These are phyloP conservation scores for Priceomyces castillae DNA, from an alignment of 805 yeast species.

Conservation along the genomic window DNA sequence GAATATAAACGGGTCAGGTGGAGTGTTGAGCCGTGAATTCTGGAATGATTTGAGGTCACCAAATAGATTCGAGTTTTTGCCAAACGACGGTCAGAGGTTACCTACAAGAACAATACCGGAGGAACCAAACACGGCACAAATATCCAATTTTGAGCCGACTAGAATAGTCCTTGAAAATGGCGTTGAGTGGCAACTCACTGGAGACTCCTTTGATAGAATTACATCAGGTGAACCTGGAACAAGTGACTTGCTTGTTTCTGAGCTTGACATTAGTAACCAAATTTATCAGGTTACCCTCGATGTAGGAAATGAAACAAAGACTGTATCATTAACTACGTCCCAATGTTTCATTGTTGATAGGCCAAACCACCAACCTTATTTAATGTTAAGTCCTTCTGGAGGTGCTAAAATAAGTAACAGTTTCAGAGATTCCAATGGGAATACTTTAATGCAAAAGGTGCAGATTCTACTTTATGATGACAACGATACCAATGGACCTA, in stretches of 20 bases:
- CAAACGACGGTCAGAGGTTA: slow-evolving; percentile 6
- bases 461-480: slow-evolving; percentile 15
- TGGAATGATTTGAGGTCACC: slow-evolving; percentile 21
- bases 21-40: slow-evolving; percentile 25
- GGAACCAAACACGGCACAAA: not conserved
- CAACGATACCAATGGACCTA: not conserved
- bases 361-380: slow-evolving; percentile 32
- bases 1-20: slow-evolving; percentile 19
- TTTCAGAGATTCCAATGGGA: slow-evolving; percentile 13
- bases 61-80: slow-evolving; percentile 21
- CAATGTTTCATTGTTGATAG: slow-evolving; percentile 43
- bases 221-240: slow-evolving; percentile 6
- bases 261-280: slow-evolving; percentile 21
- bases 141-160: slow-evolving; percentile 17
- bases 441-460: slow-evolving; percentile 24
- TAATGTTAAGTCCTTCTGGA: slow-evolving; percentile 38
- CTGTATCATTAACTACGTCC: slow-evolving; percentile 30
- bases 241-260: slow-evolving; percentile 24
- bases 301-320: slow-evolving; percentile 12
- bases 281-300: slow-evolving; percentile 24
- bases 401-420: slow-evolving; percentile 22
- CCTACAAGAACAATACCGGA: not conserved
- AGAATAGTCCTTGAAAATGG: slow-evolving; percentile 20
- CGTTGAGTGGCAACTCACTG: slow-evolving; percentile 22
- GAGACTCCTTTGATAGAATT: slow-evolving; percentile 24